Conservation (phyloP, 129 eudicot genomes). For the Smallanthus sonchifolius region DNA sequence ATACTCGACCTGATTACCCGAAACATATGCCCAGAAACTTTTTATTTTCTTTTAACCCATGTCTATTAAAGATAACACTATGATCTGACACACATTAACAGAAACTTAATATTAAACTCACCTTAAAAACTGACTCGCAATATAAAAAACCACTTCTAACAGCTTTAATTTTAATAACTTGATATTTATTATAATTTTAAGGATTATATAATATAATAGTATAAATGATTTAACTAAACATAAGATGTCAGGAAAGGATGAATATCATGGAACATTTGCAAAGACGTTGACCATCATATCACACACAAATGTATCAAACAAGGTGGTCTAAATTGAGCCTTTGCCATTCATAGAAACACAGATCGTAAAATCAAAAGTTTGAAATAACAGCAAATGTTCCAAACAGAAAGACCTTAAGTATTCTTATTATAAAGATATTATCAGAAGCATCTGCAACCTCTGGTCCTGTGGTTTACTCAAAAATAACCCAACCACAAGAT, state of each 20-base stretch:
- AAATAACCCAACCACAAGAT: conserved; percentile 76
- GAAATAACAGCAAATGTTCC: neutral
- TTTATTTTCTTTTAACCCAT: no score
- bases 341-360: neutral
- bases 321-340: neutral
- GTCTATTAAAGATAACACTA: no score
- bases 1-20: no score
- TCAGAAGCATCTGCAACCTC: conserved; percentile 21
- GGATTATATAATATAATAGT: no score
- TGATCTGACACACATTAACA: no score
- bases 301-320: neutral
- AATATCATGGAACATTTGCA: neutral
- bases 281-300: neutral
- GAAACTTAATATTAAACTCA: no score
- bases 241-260: neutral
- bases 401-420: neutral
- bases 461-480: conserved; percentile 68
- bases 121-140: no score
- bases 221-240: no score
- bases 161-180: no score
- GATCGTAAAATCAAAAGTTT: neutral
- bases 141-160: no score
- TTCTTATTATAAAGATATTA: neutral
- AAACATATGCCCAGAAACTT: no score
- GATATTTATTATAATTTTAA: no score